Evolutionary conservation across 139 green algal species (phyloP).

Genomic region (Diplosphaera chodatii): DNA sequence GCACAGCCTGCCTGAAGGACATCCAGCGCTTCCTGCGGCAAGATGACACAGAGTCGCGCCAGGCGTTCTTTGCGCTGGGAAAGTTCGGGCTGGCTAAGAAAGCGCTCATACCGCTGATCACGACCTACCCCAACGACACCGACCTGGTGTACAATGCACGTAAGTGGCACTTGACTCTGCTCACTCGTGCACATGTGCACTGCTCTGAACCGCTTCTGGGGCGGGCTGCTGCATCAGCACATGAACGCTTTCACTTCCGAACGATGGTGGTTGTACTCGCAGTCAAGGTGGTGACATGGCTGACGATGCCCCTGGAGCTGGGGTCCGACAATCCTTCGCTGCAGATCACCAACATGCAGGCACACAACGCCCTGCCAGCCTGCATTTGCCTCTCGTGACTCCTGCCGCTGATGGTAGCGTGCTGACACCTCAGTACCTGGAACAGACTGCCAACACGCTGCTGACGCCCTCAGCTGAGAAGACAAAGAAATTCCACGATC

Average conservation of each 20-base stretch:
- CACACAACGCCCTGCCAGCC: slow-evolving; percentile 28
- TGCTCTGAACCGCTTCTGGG: too few species aligned
- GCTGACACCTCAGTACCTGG: too few species aligned
- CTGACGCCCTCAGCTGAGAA: too few species aligned
- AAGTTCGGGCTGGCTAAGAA: slow-evolving; percentile 50
- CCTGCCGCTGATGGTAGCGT: too few species aligned
- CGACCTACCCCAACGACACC: slow-evolving; percentile 61
- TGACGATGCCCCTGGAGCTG: slow-evolving; percentile 77
- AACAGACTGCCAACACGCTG: too few species aligned
- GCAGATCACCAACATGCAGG: slow-evolving; percentile 23
- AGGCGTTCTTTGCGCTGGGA: slow-evolving; percentile 73
- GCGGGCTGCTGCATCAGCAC: too few species aligned
- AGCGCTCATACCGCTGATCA: slow-evolving; percentile 82
- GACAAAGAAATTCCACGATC: too few species aligned
- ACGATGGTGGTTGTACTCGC: too few species aligned
- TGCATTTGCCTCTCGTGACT: too few species aligned
- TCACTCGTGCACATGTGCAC: background rate
- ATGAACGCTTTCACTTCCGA: too few species aligned
- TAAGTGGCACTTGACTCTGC: slow-evolving; percentile 35
- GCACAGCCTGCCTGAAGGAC: slow-evolving; percentile 78
- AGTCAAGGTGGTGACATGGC: slow-evolving; percentile 90
- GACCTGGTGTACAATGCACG: slow-evolving; percentile 71
- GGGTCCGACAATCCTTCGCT: slow-evolving; percentile 21
- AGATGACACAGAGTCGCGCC: slow-evolving; percentile 65
- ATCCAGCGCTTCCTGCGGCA: slow-evolving; percentile 82